phyloP scores from a whole-genome alignment of 169 alveolate species.

The Plasmodium sp. region DNA sequence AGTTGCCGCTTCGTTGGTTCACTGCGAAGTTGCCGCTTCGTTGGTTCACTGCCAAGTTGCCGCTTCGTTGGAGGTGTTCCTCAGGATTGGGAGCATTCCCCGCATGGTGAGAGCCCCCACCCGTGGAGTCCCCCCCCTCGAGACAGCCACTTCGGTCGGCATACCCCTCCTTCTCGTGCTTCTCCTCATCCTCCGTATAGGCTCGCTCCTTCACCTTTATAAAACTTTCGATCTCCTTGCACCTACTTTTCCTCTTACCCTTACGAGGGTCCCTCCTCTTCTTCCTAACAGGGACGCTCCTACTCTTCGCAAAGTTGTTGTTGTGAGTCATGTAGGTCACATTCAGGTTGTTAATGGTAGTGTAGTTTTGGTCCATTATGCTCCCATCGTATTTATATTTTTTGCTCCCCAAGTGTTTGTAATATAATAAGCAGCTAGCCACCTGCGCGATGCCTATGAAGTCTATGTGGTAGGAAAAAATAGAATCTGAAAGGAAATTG shows the following conservation, averaged over 20 bases:
- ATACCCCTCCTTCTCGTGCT: not conserved
- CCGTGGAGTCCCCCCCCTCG: not conserved
- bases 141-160: not conserved
- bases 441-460: slow-evolving; percentile 70
- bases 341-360: slow-evolving; percentile 10
- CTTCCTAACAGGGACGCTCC: not conserved
- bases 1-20: too few species aligned
- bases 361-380: slow-evolving; percentile 5
- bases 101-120: not conserved
- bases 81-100: not conserved
- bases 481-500: slow-evolving; percentile 35
- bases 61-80: not conserved
- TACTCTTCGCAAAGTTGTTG: slow-evolving; percentile 7
- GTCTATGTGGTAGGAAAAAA: slow-evolving; percentile 56
- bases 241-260: not conserved
- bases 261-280: not conserved
- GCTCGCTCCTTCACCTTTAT: slow-evolving; percentile 45
- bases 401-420: slow-evolving; percentile 29
- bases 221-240: slow-evolving; percentile 39
- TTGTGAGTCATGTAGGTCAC: slow-evolving; percentile 58
- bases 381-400: slow-evolving; percentile 50
- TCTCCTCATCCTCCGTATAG: slow-evolving; percentile 18
- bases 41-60: not conserved
- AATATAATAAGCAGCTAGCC: slow-evolving; percentile 68
- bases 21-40: not conserved